phyloP scores from a whole-genome alignment of 2,329 filamentous ascomycete genomes.

The Pyrenophora tritici-repentis region DNA sequence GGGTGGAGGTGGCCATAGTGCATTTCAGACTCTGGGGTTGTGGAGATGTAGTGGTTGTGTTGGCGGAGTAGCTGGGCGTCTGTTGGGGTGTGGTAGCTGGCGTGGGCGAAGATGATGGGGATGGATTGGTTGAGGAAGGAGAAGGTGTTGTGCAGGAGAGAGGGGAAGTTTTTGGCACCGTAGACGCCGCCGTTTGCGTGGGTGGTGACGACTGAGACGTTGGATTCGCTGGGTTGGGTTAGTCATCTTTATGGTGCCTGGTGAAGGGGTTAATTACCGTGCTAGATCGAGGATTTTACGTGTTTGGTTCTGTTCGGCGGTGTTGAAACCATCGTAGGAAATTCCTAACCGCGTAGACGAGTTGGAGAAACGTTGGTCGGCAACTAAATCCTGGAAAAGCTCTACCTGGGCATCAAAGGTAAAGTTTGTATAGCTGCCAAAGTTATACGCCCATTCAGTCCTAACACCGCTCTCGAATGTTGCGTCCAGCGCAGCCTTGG shows the following conservation, averaged over 20 bases:
- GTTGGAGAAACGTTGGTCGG: not conserved
- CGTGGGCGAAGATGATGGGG: constrained; percentile 61
- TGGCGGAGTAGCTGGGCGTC: constrained; percentile 53
- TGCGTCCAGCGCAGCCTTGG: constrained; percentile 54
- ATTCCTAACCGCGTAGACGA: constrained; percentile 7
- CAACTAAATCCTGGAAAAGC: constrained; percentile 2
- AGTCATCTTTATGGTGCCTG: not conserved
- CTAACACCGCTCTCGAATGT: constrained; percentile 52
- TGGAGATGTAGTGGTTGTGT: constrained; percentile 60
- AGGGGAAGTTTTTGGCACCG: constrained; percentile 25
- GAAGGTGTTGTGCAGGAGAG: constrained; percentile 25
- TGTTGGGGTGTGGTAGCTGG: constrained; percentile 49
- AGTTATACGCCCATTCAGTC: constrained; percentile 4
- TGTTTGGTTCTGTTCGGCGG: constrained; percentile 5
- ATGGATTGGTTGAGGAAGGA: constrained; percentile 50
- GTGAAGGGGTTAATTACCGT: not conserved
- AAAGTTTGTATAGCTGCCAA: constrained; percentile 8
- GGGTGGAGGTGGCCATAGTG: constrained; percentile 62
- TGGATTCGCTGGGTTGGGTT: constrained; percentile 10
- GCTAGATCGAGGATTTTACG: constrained; percentile 8
- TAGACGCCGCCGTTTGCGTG: constrained; percentile 27
- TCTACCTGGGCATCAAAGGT: constrained; percentile 5
- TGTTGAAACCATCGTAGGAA: constrained; percentile 11
- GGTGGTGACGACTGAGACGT: constrained; percentile 51
- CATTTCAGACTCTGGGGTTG: constrained; percentile 64